Percentiles rank a stretch among this genome's conserved stretches.
These are phyloP conservation scores for Pseudogymnoascus sp. DNA, from an alignment of 2,329 filamentous ascomycete species.

Conservation along the genomic window DNA sequence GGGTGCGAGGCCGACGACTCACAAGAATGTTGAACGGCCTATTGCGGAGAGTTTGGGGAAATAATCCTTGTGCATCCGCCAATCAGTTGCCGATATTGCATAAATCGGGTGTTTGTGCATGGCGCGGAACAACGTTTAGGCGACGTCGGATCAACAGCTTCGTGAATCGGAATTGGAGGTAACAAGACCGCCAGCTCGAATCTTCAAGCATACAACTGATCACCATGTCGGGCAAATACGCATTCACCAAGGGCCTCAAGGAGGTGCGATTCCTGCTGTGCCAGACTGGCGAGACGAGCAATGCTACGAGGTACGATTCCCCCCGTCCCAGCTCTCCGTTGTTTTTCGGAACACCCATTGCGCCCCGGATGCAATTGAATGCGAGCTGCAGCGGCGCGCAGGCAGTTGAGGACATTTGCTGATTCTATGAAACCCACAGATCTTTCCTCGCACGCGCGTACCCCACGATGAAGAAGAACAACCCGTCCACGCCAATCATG, in stretches of 20 bases:
- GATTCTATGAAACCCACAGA: slow-evolving; percentile 38
- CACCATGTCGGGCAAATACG: slow-evolving; percentile 83
- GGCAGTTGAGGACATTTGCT: background rate
- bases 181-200: slow-evolving; percentile 4
- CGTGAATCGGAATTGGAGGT: slow-evolving; percentile 1
- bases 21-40: slow-evolving; percentile 5
- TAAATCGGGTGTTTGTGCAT: slow-evolving; percentile 7
- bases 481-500: slow-evolving; percentile 87
- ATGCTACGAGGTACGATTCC: slow-evolving; percentile 66
- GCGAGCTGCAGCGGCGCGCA: background rate
- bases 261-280: slow-evolving; percentile 97
- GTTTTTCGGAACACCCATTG: background rate
- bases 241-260: slow-evolving; percentile 79
- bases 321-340: background rate
- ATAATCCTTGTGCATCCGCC: slow-evolving; percentile 5
- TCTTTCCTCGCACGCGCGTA: slow-evolving; percentile 87
- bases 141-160: slow-evolving; percentile 1
- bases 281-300: slow-evolving; percentile 86
- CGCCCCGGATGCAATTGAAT: background rate
- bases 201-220: slow-evolving; percentile 8
- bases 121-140: background rate
- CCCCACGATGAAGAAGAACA: slow-evolving; percentile 99
- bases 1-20: slow-evolving; percentile 5
- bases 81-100: background rate
- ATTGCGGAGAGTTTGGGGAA: slow-evolving; percentile 4